Conservation (phyloP, 1,284 basidiomycete species). For the Naganishia sp. region DNA sequence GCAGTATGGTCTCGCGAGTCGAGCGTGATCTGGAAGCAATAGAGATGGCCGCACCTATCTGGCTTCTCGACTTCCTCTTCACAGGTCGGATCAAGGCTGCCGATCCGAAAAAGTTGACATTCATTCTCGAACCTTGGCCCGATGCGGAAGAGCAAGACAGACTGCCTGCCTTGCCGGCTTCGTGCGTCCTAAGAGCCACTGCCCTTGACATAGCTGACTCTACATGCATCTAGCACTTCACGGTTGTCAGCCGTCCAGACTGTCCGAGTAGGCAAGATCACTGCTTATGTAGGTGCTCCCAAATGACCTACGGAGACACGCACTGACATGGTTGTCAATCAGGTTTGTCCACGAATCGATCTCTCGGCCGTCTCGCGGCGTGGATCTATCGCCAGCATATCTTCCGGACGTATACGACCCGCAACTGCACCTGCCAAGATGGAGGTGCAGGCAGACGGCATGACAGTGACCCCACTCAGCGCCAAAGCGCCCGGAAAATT, state of each 20-base stretch:
- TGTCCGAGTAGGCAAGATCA: conserved; percentile 80
- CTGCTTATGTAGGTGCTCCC: conserved; percentile 66
- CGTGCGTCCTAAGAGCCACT: conserved; percentile 38
- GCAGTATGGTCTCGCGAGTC: conserved; percentile 67
- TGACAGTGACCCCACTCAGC: conserved; percentile 12
- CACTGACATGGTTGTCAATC: background rate
- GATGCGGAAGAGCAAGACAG: conserved; percentile 37
- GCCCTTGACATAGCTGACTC: conserved; percentile 17
- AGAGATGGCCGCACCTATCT: conserved; percentile 78
- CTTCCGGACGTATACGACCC: conserved; percentile 19
- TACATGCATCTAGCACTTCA: conserved; percentile 64
- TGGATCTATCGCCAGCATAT: conserved; percentile 8
- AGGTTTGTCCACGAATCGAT: conserved; percentile 20
- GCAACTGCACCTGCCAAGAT: conserved; percentile 8
- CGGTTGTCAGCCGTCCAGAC: conserved; percentile 84
- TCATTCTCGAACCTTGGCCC: conserved; percentile 76
- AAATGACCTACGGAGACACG: background rate
- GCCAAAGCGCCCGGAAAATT: conserved; percentile 26
- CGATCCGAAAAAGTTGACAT: conserved; percentile 75
- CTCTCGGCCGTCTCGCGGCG: conserved; percentile 5
- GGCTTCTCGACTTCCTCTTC: conserved; percentile 86
- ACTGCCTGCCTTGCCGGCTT: conserved; percentile 38
- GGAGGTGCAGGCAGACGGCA: conserved; percentile 15
- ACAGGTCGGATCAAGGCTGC: conserved; percentile 57
- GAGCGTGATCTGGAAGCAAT: conserved; percentile 67